Percentiles rank a stretch among this genome's conserved stretches.
These are phyloP conservation scores for Xanthoconium stramineum DNA, from an alignment of 768 basidiomycete species.

Conservation along the genomic window DNA sequence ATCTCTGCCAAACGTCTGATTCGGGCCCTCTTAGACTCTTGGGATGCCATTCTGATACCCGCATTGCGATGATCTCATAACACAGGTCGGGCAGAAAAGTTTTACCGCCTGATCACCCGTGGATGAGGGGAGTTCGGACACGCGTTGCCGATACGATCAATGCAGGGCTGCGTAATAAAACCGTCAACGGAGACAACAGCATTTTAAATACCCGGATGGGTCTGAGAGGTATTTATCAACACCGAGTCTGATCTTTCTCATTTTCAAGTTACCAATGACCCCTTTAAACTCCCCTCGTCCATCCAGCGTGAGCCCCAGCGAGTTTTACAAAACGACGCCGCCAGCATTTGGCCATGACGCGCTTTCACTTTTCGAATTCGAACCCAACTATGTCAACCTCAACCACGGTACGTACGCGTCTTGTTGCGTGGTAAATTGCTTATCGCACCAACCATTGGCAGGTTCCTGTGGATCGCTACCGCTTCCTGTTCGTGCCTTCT, in stretches of 20 bases:
- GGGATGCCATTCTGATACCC: constrained; percentile 42
- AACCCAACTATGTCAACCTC: constrained; percentile 58
- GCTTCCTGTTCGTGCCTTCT: constrained; percentile 45
- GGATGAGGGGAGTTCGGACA: constrained; percentile 35
- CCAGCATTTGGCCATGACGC: constrained; percentile 56
- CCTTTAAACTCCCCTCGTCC: neutral
- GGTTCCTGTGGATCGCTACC: constrained; percentile 62
- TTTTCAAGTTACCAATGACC: neutral
- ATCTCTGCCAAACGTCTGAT: neutral
- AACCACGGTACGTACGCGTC: constrained; percentile 50
- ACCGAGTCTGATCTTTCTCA: too few species aligned
- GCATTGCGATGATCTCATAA: neutral
- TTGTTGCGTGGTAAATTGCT: too few species aligned
- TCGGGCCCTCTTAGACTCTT: constrained; percentile 42
- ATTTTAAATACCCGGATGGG: too few species aligned
- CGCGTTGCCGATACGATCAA: constrained; percentile 35
- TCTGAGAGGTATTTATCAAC: too few species aligned
- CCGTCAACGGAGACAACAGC: too few species aligned
- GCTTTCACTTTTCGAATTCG: constrained; percentile 53
- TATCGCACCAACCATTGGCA: constrained; percentile 19
- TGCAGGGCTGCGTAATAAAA: too few species aligned
- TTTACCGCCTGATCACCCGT: constrained; percentile 35
- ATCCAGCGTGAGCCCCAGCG: neutral
- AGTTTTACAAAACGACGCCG: constrained; percentile 26
- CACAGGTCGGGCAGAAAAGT: constrained; percentile 47